Percentiles rank a stretch among this genome's conserved stretches.
These are phyloP conservation scores for Metarhizium humberi DNA, from an alignment of 2,329 filamentous ascomycete species.

Conservation along the genomic window DNA sequence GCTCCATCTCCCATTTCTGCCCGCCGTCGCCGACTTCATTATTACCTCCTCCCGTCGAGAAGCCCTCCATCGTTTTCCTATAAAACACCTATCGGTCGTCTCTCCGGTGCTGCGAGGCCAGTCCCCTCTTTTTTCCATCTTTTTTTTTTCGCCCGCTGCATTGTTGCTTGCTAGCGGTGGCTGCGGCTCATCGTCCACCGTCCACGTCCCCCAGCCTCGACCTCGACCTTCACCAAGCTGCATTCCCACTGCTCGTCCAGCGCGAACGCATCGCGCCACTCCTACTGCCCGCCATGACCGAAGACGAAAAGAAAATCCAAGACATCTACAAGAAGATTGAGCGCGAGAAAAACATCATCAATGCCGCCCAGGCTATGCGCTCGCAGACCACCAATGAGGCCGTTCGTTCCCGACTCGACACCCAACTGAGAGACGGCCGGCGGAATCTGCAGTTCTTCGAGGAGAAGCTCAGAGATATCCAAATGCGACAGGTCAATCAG, in stretches of 20 bases:
- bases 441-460: constrained; percentile 95
- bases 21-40: constrained; percentile 1
- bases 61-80: not conserved
- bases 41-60: not conserved
- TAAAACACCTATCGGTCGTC: not conserved
- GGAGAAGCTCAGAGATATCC: constrained; percentile 79
- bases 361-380: constrained; percentile 88
- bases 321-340: constrained; percentile 96
- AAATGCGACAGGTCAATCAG: constrained; percentile 66
- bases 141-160: not conserved
- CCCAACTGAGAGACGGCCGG: constrained; percentile 86
- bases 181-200: not conserved
- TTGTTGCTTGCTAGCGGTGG: not conserved
- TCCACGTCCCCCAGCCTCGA: not conserved
- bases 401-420: constrained; percentile 83
- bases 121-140: not conserved
- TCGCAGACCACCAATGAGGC: constrained; percentile 90
- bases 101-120: not conserved
- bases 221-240: not conserved
- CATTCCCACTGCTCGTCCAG: constrained; percentile 16
- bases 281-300: constrained; percentile 44
- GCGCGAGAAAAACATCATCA: constrained; percentile 90
- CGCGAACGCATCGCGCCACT: constrained; percentile 29
- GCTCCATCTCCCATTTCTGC: constrained; percentile 1
- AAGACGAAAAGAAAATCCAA: constrained; percentile 56